Evolutionary conservation across 805 yeast species (phyloP).

Genomic region (Metschnikowia rubicola): DNA sequence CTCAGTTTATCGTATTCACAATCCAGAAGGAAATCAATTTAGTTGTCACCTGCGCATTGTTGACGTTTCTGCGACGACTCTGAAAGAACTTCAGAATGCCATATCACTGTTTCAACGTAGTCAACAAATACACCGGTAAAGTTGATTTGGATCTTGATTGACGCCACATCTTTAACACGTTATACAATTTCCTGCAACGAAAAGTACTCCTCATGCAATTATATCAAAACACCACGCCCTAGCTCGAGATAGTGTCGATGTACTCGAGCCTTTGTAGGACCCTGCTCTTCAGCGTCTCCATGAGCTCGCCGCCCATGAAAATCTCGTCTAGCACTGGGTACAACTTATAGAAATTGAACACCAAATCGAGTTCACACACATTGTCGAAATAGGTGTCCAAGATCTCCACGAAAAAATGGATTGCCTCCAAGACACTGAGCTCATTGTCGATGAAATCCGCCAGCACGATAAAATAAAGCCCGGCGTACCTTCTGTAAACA

Average conservation of each 20-base stretch:
- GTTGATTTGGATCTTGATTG: too few relatives aligned
- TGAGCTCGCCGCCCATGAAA: constrained; percentile 85
- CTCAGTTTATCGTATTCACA: too few relatives aligned
- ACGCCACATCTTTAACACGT: too few relatives aligned
- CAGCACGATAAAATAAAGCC: constrained; percentile 82
- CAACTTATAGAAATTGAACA: constrained; percentile 84
- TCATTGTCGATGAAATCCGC: constrained; percentile 81
- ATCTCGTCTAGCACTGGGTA: constrained; percentile 83
- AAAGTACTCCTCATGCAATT: too few relatives aligned
- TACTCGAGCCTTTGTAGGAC: constrained; percentile 62
- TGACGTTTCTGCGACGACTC: too few relatives aligned
- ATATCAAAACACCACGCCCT: too few relatives aligned
- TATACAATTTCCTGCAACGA: too few relatives aligned
- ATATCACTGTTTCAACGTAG: too few relatives aligned
- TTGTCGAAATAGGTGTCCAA: constrained; percentile 82
- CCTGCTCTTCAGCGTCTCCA: constrained; percentile 72
- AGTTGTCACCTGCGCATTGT: too few relatives aligned
- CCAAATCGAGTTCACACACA: constrained; percentile 91
- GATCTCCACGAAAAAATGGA: constrained; percentile 86
- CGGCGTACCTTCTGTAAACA: constrained; percentile 88
- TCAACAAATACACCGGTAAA: too few relatives aligned
- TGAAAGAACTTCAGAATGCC: too few relatives aligned
- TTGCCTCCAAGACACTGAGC: constrained; percentile 73
- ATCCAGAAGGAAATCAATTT: too few relatives aligned
- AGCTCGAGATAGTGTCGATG: constrained; percentile 40